Percentiles rank a stretch among this genome's conserved stretches.
These are phyloP conservation scores for Edaphochlamys debaryana DNA, from an alignment of 139 green algal species.

Conservation along the genomic window DNA sequence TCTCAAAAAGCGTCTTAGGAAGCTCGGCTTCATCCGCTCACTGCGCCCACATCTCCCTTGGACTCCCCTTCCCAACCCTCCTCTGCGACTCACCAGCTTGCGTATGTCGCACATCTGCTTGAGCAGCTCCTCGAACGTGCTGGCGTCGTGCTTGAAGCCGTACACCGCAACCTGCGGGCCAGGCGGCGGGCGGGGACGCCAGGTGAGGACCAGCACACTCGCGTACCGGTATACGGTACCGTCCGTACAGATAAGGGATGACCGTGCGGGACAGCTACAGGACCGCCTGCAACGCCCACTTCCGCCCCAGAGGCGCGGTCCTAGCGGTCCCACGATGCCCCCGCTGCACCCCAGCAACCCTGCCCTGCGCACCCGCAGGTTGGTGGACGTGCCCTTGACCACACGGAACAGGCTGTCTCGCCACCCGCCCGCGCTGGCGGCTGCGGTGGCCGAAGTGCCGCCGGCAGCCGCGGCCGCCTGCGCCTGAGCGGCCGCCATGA, in stretches of 20 bases:
- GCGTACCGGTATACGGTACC: too few relatives aligned
- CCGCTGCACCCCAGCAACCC: too few relatives aligned
- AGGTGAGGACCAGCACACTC: too few relatives aligned
- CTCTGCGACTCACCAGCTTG: slow-evolving; percentile 41
- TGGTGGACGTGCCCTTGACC: slow-evolving; percentile 54
- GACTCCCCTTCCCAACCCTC: too few relatives aligned
- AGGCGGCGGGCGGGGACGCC: too few relatives aligned
- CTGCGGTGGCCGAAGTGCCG: not conserved
- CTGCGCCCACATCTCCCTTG: not conserved
- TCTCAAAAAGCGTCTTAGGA: not conserved
- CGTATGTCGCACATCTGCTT: slow-evolving; percentile 73
- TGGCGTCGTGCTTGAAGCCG: slow-evolving; percentile 93
- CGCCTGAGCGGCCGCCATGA: slow-evolving; percentile 3
- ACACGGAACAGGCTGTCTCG: slow-evolving; percentile 30
- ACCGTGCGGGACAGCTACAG: too few relatives aligned
- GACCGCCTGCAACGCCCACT: too few relatives aligned
- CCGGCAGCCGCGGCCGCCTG: slow-evolving; percentile 3
- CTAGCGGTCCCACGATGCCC: too few relatives aligned
- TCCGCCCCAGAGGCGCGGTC: too few relatives aligned
- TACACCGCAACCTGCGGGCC: too few relatives aligned
- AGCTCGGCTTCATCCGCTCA: not conserved
- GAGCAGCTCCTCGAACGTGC: slow-evolving; percentile 87
- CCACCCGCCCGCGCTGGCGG: slow-evolving; percentile 37
- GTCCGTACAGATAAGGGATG: too few relatives aligned
- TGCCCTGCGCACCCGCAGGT: slow-evolving; percentile 76